Percentiles rank a stretch among this genome's conserved stretches.
These are phyloP conservation scores for Salix viminalis DNA, from an alignment of 345 rosid species.

Conservation along the genomic window DNA sequence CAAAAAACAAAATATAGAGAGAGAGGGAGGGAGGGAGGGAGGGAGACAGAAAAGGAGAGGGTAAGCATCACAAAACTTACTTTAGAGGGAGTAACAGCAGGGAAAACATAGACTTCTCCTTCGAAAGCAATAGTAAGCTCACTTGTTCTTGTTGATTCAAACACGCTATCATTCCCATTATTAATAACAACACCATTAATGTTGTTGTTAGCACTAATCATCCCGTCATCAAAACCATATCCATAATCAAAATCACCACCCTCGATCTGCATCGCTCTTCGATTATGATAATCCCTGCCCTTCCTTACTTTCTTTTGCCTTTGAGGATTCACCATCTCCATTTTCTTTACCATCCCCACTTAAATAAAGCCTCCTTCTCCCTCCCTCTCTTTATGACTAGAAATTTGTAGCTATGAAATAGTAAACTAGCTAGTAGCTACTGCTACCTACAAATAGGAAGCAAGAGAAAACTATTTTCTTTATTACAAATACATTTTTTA, in stretches of 20 bases:
- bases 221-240: conserved; percentile 1
- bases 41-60: no score
- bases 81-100: conserved; percentile 38
- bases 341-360: conserved; percentile 11
- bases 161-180: not conserved
- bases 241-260: conserved; percentile 1
- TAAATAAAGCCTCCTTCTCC: not conserved
- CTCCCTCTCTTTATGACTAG: not conserved
- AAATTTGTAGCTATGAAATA: not conserved
- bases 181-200: not conserved
- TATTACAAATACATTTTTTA: not conserved
- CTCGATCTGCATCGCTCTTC: not conserved
- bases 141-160: conserved; percentile 28
- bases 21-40: no score
- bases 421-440: not conserved
- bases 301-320: conserved; percentile 6
- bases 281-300: conserved; percentile 5
- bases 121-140: conserved; percentile 46
- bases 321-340: conserved; percentile 27
- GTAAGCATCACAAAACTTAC: conserved; percentile 7
- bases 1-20: not conserved
- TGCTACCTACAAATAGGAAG: not conserved
- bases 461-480: not conserved
- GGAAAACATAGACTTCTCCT: conserved; percentile 50
- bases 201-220: not conserved